These are phyloP conservation scores for Paramyrothecium roridum DNA, from an alignment of 2,329 filamentous ascomycete species.

Conservation along the genomic window DNA sequence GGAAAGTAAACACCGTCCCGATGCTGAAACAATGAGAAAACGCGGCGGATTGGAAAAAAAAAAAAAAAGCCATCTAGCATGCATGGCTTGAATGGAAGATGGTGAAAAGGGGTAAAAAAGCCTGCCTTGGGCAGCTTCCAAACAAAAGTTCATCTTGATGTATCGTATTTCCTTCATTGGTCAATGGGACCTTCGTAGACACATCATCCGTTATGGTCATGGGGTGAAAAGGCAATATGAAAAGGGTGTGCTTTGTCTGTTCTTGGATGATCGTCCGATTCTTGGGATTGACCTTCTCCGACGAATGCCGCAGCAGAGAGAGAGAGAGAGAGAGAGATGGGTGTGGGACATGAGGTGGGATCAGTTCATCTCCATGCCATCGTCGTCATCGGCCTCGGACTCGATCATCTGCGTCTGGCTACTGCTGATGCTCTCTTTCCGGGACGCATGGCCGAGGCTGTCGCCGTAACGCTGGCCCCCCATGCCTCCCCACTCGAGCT, in stretches of 20 bases:
- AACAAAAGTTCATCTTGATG: background rate
- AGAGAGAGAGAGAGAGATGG: background rate
- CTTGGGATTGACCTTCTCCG: too few species aligned
- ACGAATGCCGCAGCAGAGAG: too few species aligned
- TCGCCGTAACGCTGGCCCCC: slow-evolving; percentile 42
- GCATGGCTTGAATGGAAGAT: too few species aligned
- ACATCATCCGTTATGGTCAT: background rate
- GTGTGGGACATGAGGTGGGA: background rate
- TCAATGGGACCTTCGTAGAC: background rate
- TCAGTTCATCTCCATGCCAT: slow-evolving; percentile 58
- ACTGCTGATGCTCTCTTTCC: slow-evolving; percentile 60
- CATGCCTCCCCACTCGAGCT: slow-evolving; percentile 58
- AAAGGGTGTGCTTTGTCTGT: too few species aligned
- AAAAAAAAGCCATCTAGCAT: too few species aligned
- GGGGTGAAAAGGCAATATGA: background rate
- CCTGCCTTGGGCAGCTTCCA: too few species aligned
- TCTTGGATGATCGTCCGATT: too few species aligned
- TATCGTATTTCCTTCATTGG: background rate
- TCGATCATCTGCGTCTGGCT: slow-evolving; percentile 55
- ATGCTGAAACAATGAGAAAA: too few species aligned
- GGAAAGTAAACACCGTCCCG: too few species aligned
- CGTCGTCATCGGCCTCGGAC: slow-evolving; percentile 58
- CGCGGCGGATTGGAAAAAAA: too few species aligned
- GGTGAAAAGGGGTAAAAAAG: too few species aligned
- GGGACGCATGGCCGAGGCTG: slow-evolving; percentile 28